A percentile compares a stretch with the other conserved stretches of the same genome.
These are phyloP conservation scores for Daldinia eschscholtzii DNA, from an alignment of 2,329 filamentous ascomycete genomes.

Conservation along the genomic window DNA sequence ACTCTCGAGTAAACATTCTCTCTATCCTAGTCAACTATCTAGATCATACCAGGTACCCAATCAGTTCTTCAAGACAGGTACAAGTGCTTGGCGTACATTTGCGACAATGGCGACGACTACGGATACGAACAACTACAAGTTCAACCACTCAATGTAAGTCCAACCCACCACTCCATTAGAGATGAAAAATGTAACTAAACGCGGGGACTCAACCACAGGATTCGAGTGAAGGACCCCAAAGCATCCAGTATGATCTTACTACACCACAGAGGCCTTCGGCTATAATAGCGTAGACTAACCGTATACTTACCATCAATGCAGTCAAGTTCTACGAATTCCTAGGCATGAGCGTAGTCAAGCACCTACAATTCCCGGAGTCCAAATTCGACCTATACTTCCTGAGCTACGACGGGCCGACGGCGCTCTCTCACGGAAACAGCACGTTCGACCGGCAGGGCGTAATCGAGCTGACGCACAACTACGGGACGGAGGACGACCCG, in stretches of 20 bases:
- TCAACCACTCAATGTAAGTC: constrained; percentile 86
- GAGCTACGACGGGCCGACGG: constrained; percentile 82
- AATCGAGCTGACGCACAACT: constrained; percentile 86
- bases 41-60: neutral
- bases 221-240: constrained; percentile 95
- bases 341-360: constrained; percentile 85
- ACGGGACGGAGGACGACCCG: constrained; percentile 89
- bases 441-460: constrained; percentile 87
- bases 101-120: constrained; percentile 76
- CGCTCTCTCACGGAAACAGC: constrained; percentile 78
- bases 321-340: constrained; percentile 96
- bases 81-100: constrained; percentile 48
- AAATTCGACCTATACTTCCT: constrained; percentile 98
- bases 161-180: neutral
- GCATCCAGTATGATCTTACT: constrained; percentile 67
- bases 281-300: constrained; percentile 6
- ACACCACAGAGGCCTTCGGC: neutral
- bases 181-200: constrained; percentile 27
- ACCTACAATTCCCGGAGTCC: constrained; percentile 83
- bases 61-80: constrained; percentile 6
- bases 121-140: constrained; percentile 81
- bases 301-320: constrained; percentile 45
- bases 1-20: constrained; percentile 27
- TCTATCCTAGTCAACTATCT: neutral
- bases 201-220: constrained; percentile 64